phyloP scores from a whole-genome alignment of 257 asterid species.

The Marsdenia floribunda region DNA sequence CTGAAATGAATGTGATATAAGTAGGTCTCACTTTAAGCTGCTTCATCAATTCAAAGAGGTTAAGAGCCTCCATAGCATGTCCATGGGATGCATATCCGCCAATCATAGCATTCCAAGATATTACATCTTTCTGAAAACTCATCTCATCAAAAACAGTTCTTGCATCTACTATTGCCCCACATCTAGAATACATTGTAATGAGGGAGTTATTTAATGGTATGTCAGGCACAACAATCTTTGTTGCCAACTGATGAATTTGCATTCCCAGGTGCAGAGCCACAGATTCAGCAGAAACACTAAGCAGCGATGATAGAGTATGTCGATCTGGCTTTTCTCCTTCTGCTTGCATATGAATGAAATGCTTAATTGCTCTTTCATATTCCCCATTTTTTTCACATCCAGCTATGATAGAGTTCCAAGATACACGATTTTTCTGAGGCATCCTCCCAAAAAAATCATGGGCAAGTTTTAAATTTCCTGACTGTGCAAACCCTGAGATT shows the following conservation, averaged over 20 bases:
- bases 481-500: slow-evolving; percentile 58
- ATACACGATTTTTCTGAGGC: slow-evolving; percentile 55
- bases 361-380: slow-evolving; percentile 47
- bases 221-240: slow-evolving; percentile 58
- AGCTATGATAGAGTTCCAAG: slow-evolving; percentile 83
- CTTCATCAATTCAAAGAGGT: slow-evolving; percentile 72
- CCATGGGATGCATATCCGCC: slow-evolving; percentile 86
- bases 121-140: slow-evolving; percentile 48
- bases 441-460: slow-evolving; percentile 46
- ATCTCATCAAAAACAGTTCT: slow-evolving; percentile 49
- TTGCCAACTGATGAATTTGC: slow-evolving; percentile 70
- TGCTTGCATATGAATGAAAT: slow-evolving; percentile 58
- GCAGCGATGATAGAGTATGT: slow-evolving; percentile 78
- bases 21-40: slow-evolving; percentile 47
- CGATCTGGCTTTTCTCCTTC: slow-evolving; percentile 68
- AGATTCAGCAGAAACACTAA: slow-evolving; percentile 68
- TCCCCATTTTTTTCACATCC: slow-evolving; percentile 60
- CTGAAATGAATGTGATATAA: slow-evolving; percentile 67
- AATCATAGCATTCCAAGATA: slow-evolving; percentile 91
- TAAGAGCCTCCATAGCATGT: slow-evolving; percentile 53
- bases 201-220: slow-evolving; percentile 69
- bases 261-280: slow-evolving; percentile 54
- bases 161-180: slow-evolving; percentile 81
- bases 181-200: slow-evolving; percentile 76
- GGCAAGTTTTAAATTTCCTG: slow-evolving; percentile 56